phyloP scores from a whole-genome alignment of 805 yeast species.

The Metschnikowia peoriensis region DNA sequence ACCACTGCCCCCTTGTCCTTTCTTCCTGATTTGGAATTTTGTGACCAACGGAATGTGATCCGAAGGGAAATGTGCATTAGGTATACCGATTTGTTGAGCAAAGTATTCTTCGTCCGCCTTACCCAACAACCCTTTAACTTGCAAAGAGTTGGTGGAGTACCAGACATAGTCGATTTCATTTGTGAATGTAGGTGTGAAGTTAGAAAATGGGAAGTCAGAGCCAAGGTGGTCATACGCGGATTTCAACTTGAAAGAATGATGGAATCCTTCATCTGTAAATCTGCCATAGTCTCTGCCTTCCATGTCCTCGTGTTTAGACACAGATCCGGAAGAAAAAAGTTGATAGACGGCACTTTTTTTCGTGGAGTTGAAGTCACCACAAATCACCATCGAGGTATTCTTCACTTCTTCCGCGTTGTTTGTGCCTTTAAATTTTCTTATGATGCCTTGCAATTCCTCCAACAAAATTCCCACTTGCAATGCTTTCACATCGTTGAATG shows the following conservation, averaged over 20 bases:
- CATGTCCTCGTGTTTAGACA: constrained; percentile 76
- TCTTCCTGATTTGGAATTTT: constrained; percentile 67
- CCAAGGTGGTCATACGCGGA: constrained; percentile 83
- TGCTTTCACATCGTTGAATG: constrained; percentile 91
- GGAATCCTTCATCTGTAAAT: constrained; percentile 85
- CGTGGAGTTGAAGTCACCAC: constrained; percentile 95
- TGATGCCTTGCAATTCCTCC: constrained; percentile 75
- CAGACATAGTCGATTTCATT: constrained; percentile 94
- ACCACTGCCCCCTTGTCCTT: constrained; percentile 21
- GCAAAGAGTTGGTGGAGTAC: constrained; percentile 80
- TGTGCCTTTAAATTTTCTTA: constrained; percentile 48
- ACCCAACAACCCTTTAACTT: constrained; percentile 84
- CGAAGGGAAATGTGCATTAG: constrained; percentile 89
- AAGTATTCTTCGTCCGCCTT: constrained; percentile 77
- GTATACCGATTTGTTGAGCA: constrained; percentile 81
- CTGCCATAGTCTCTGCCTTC: constrained; percentile 87
- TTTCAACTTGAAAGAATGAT: constrained; percentile 75
- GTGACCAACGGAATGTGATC: constrained; percentile 90
- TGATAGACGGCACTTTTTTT: constrained; percentile 89
- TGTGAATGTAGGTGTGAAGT: constrained; percentile 89
- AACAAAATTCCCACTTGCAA: constrained; percentile 90
- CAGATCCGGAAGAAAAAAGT: constrained; percentile 76
- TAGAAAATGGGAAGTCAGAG: constrained; percentile 85
- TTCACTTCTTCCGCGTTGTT: constrained; percentile 50
- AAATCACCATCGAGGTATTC: constrained; percentile 73